phyloP scores from a whole-genome alignment of 2,329 filamentous ascomycete species.

The Metarhizium robertsii region DNA sequence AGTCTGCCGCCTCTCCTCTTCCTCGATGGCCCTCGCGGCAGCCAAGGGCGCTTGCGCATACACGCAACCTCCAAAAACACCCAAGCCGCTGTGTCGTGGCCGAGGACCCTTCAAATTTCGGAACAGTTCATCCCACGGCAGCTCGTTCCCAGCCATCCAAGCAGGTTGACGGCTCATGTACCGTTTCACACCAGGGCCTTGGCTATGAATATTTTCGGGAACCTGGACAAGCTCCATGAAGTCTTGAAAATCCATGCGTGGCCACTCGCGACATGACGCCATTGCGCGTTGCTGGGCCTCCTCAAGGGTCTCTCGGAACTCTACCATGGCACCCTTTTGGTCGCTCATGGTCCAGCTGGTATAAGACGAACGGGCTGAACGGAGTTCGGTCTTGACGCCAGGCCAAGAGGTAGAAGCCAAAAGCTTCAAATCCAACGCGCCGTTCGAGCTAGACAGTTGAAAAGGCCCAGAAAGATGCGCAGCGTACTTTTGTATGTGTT shows the following conservation, averaged over 20 bases:
- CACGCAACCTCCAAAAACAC: constrained; percentile 28
- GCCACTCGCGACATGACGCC: constrained; percentile 3
- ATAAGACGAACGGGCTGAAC: neutral
- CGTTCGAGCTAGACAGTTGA: no score
- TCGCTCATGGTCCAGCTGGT: neutral
- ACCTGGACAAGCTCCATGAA: constrained; percentile 18
- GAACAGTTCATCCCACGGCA: constrained; percentile 18
- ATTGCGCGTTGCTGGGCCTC: neutral
- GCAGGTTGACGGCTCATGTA: constrained; percentile 24
- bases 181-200: constrained; percentile 8
- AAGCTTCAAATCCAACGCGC: neutral
- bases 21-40: constrained; percentile 22
- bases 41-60: constrained; percentile 28
- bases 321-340: neutral
- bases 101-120: constrained; percentile 7
- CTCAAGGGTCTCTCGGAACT: constrained; percentile 1
- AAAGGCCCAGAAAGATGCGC: no score
- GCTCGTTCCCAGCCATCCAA: constrained; percentile 21
- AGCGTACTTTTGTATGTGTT: no score
- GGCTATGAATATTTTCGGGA: constrained; percentile 6
- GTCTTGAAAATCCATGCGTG: constrained; percentile 20
- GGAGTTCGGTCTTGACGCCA: neutral
- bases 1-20: constrained; percentile 16
- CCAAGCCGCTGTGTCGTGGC: constrained; percentile 7
- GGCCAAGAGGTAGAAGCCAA: neutral